These are phyloP conservation scores for Mycena olivaceomarginata DNA, from an alignment of 768 basidiomycete species.

Conservation along the genomic window DNA sequence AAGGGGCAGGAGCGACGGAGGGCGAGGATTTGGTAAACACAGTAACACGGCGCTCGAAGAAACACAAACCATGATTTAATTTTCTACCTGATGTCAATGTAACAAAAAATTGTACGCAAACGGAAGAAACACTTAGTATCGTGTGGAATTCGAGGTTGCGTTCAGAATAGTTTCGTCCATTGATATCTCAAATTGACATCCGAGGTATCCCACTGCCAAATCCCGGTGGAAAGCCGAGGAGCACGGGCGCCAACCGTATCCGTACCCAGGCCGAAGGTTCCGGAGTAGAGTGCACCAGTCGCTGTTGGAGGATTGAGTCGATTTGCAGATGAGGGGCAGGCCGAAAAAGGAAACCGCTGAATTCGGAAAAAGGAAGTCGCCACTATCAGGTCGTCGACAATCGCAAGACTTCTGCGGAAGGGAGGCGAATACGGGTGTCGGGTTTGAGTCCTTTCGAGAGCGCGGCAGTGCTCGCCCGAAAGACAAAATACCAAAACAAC, in stretches of 20 bases:
- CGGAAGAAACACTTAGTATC: neutral
- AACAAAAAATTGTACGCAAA: neutral
- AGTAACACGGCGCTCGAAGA: conserved; percentile 8
- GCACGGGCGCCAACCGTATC: neutral
- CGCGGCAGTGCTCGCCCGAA: neutral
- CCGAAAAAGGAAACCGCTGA: no score
- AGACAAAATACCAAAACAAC: neutral
- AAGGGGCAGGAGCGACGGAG: conserved; percentile 6
- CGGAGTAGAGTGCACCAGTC: neutral
- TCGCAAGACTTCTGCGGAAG: neutral
- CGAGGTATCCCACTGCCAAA: neutral
- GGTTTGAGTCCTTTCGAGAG: neutral
- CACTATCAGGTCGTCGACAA: neutral
- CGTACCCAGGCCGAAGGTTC: neutral
- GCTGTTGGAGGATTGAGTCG: neutral
- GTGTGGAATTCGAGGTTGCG: neutral
- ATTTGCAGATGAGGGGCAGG: neutral
- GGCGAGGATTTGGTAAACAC: neutral
- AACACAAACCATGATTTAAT: conserved; percentile 6
- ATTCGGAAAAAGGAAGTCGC: neutral
- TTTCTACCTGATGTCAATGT: conserved; percentile 2
- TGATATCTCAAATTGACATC: neutral
- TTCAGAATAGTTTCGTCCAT: neutral
- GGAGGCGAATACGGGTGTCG: neutral
- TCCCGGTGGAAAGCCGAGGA: neutral